These are phyloP conservation scores for Pseudogymnoascus sp. DNA, from an alignment of 2,329 filamentous ascomycete species.

Conservation along the genomic window DNA sequence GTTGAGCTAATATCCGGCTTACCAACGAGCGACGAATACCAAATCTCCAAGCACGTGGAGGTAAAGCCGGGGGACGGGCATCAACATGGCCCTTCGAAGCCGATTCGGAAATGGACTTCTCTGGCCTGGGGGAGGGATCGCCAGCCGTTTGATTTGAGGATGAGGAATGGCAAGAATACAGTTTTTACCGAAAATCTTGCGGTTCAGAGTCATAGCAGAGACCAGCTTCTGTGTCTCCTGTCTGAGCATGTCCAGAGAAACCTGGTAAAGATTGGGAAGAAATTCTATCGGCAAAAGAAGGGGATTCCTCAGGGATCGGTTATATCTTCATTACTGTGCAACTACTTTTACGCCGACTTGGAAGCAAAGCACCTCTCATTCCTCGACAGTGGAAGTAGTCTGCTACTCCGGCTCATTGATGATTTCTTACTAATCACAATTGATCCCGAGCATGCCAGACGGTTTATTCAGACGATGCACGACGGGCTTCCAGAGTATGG, in stretches of 20 bases:
- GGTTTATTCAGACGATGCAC: constrained; percentile 77
- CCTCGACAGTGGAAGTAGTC: constrained; percentile 47
- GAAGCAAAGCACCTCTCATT: constrained; percentile 66
- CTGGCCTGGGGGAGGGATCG: constrained; percentile 26
- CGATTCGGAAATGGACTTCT: constrained; percentile 25
- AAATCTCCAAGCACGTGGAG: constrained; percentile 67
- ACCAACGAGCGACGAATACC: constrained; percentile 55
- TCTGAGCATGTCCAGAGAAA: constrained; percentile 76
- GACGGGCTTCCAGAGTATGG: constrained; percentile 71
- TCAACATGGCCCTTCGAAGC: constrained; percentile 18
- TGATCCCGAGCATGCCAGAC: constrained; percentile 55
- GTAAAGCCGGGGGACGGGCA: constrained; percentile 43
- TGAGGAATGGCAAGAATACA: constrained; percentile 45
- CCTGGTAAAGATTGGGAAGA: constrained; percentile 80
- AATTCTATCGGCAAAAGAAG: constrained; percentile 75
- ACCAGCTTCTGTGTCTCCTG: constrained; percentile 61
- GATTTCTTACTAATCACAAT: constrained; percentile 88
- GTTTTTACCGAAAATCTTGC: constrained; percentile 69
- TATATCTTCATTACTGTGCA: constrained; percentile 80
- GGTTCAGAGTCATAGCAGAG: constrained; percentile 48
- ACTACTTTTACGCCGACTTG: constrained; percentile 89
- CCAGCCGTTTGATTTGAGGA: constrained; percentile 25
- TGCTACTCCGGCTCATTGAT: constrained; percentile 79
- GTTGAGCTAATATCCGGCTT: constrained; percentile 57
- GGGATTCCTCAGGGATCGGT: constrained; percentile 94